Evolutionary conservation across 768 basidiomycete genomes (phyloP).

Genomic region (Glaciozyma antarctica): DNA sequence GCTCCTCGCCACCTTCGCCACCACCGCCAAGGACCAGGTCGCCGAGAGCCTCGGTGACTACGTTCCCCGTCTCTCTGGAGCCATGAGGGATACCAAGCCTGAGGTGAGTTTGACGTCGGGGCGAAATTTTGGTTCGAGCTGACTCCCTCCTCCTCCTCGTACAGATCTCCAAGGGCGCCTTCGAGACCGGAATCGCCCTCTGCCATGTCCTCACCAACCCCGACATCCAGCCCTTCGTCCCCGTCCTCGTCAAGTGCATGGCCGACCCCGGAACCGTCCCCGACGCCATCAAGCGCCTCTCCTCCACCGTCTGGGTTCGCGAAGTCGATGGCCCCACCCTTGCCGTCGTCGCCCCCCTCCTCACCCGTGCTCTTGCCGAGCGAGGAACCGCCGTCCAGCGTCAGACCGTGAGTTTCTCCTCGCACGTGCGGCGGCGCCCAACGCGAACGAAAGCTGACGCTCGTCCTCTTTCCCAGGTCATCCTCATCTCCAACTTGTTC

Average conservation of each 20-base stretch:
- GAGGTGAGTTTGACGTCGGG: slow-evolving; percentile 51
- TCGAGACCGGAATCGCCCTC: slow-evolving; percentile 79
- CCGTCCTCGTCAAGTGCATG: slow-evolving; percentile 88
- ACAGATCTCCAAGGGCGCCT: slow-evolving; percentile 76
- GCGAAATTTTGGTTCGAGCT: neutral
- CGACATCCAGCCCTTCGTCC: slow-evolving; percentile 80
- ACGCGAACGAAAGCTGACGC: neutral
- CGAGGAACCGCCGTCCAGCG: slow-evolving; percentile 94
- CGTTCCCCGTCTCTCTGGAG: slow-evolving; percentile 73
- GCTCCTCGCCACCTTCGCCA: slow-evolving; percentile 46
- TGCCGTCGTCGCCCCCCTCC: slow-evolving; percentile 85
- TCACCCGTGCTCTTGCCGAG: slow-evolving; percentile 83
- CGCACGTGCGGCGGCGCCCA: neutral
- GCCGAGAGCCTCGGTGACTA: slow-evolving; percentile 72
- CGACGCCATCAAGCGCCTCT: slow-evolving; percentile 86
- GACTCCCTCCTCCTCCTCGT: neutral
- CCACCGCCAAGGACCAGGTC: slow-evolving; percentile 47
- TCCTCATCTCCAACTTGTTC: slow-evolving; percentile 91
- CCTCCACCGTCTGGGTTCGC: slow-evolving; percentile 90
- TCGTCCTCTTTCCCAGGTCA: slow-evolving; percentile 40
- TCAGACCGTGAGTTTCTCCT: slow-evolving; percentile 50
- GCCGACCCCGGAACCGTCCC: slow-evolving; percentile 71
- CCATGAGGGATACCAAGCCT: slow-evolving; percentile 94
- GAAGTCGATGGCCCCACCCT: slow-evolving; percentile 95
- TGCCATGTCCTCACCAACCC: slow-evolving; percentile 87